Evolutionary conservation across 2,329 filamentous ascomycete genomes (phyloP).

Genomic region (Calonectria pseudoturangicola): DNA sequence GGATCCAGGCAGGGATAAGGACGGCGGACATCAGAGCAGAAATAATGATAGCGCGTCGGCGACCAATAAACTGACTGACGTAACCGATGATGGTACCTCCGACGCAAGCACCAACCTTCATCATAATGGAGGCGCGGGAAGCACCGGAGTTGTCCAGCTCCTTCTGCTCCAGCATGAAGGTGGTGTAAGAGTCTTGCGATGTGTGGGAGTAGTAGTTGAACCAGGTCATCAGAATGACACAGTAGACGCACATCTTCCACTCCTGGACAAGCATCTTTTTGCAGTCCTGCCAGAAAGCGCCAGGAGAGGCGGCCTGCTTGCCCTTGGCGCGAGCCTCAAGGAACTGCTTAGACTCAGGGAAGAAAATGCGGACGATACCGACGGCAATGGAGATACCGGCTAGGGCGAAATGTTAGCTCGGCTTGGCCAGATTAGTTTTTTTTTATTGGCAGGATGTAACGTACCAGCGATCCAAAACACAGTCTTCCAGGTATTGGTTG

Average conservation of each 20-base stretch:
- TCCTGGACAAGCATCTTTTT: slow-evolving; percentile 80
- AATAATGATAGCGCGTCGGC: slow-evolving; percentile 79
- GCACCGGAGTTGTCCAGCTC: slow-evolving; percentile 78
- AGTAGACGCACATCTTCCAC: slow-evolving; percentile 87
- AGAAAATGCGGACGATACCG: slow-evolving; percentile 79
- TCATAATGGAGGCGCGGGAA: slow-evolving; percentile 85
- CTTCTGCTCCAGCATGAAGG: slow-evolving; percentile 85
- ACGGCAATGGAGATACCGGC: slow-evolving; percentile 80
- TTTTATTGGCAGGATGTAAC: background rate
- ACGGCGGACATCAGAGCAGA: slow-evolving; percentile 75
- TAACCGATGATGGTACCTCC: slow-evolving; percentile 85
- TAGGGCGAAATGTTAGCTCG: background rate
- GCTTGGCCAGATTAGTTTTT: background rate
- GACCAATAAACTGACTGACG: slow-evolving; percentile 83
- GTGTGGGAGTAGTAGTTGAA: slow-evolving; percentile 86
- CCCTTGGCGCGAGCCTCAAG: slow-evolving; percentile 79
- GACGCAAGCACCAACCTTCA: slow-evolving; percentile 86
- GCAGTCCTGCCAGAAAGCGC: slow-evolving; percentile 81
- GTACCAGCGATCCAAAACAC: slow-evolving; percentile 81
- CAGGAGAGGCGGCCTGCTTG: slow-evolving; percentile 66
- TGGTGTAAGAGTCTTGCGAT: slow-evolving; percentile 87
- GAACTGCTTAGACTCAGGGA: slow-evolving; percentile 86
- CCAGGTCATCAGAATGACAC: slow-evolving; percentile 86
- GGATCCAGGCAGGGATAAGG: slow-evolving; percentile 82
- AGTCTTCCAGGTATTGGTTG: slow-evolving; percentile 80